Evolutionary conservation across 345 rosid genomes (phyloP).

Genomic region (Linum lewisii): DNA sequence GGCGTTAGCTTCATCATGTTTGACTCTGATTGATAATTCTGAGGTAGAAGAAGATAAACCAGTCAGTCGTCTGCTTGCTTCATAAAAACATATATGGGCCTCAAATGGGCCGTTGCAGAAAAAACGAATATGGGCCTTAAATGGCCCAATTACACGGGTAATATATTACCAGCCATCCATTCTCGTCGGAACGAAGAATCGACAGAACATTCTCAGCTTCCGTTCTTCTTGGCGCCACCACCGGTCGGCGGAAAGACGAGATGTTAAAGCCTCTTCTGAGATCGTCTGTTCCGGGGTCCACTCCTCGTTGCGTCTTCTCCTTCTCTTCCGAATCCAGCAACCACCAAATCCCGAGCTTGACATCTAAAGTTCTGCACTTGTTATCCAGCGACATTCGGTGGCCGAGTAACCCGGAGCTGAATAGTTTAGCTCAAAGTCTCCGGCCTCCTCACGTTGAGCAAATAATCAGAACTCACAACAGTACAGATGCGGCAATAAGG

Average conservation of each 20-base stretch:
- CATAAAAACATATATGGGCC: too few relatives aligned
- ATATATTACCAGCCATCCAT: too few relatives aligned
- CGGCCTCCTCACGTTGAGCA: conserved; percentile 36
- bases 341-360: conserved; percentile 16
- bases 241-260: not conserved
- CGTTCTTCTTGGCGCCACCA: too few relatives aligned
- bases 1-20: too few relatives aligned
- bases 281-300: not conserved
- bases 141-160: too few relatives aligned
- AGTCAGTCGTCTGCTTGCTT: too few relatives aligned
- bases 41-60: too few relatives aligned
- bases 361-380: conserved; percentile 26
- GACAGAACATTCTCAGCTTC: too few relatives aligned
- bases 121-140: too few relatives aligned
- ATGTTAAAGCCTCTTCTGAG: not conserved
- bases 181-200: too few relatives aligned
- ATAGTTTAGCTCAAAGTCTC: conserved; percentile 22
- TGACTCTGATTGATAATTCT: too few relatives aligned
- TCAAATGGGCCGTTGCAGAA: too few relatives aligned
- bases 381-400: conserved; percentile 24
- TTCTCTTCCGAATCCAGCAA: conserved; percentile 19
- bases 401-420: conserved; percentile 35
- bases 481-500: conserved; percentile 22
- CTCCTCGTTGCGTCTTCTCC: not conserved
- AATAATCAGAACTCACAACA: conserved; percentile 31